Evolutionary conservation across 805 yeast genomes (phyloP).

Genomic region (Barnettozyma botsteinii): DNA sequence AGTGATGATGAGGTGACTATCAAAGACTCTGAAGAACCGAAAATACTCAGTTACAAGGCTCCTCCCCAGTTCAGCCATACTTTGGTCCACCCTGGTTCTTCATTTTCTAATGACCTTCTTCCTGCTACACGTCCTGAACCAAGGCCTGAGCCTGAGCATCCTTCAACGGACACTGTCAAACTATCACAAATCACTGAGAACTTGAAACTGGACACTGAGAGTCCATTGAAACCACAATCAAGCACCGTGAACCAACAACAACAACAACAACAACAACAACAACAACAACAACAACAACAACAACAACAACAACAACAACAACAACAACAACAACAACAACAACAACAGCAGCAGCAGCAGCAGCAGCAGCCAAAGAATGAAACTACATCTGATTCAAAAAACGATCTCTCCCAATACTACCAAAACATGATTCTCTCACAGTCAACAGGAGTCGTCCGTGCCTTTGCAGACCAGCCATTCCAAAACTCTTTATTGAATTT

Average conservation of each 20-base stretch:
- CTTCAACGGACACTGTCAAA: not conserved
- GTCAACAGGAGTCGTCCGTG: conserved; percentile 45
- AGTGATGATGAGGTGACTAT: conserved; percentile 15
- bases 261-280: conserved; percentile 3
- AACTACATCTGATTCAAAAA: conserved; percentile 19
- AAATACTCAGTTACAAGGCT: conserved; percentile 18
- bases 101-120: conserved; percentile 4
- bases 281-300: too few relatives aligned
- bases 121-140: not conserved
- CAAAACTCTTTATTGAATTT: conserved; percentile 21
- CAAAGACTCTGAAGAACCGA: not conserved
- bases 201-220: conserved; percentile 2
- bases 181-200: conserved; percentile 8
- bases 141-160: conserved; percentile 6
- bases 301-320: conserved; percentile 3
- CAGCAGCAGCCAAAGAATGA: conserved; percentile 1
- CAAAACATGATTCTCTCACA: conserved; percentile 45
- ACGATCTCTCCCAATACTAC: conserved; percentile 28
- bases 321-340: conserved; percentile 3
- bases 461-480: conserved; percentile 30
- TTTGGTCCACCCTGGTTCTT: conserved; percentile 8
- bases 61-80: conserved; percentile 24
- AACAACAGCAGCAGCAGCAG: conserved; percentile 3
- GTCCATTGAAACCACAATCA: not conserved
- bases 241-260: conserved; percentile 1